phyloP scores from a whole-genome alignment of 108 stramenopile genomes.

The Pseudonitzschia delicatissima region DNA sequence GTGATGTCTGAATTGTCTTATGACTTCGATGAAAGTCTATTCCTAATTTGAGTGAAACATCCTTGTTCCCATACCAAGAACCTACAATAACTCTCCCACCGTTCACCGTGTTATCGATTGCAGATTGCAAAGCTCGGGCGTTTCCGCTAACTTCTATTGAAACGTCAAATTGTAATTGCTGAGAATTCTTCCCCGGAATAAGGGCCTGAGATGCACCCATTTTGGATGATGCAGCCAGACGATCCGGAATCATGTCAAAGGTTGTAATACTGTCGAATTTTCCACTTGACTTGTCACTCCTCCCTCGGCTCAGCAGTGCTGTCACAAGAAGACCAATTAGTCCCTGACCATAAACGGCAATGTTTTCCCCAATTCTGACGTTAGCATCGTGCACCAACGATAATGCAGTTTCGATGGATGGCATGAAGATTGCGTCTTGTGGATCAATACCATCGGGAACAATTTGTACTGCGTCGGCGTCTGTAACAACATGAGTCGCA shows the following conservation, averaged over 20 bases:
- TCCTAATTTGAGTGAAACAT: conserved; percentile 78
- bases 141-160: conserved; percentile 91
- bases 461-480: conserved; percentile 67
- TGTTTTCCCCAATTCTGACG: conserved; percentile 79
- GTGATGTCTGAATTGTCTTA: conserved; percentile 79
- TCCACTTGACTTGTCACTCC: background rate
- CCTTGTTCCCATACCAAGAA: conserved; percentile 84
- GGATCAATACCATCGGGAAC: conserved; percentile 81
- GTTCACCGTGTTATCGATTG: conserved; percentile 74
- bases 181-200: conserved; percentile 35
- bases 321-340: conserved; percentile 90
- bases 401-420: conserved; percentile 91
- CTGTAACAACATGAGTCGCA: conserved; percentile 68
- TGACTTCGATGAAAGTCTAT: conserved; percentile 92
- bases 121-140: conserved; percentile 74
- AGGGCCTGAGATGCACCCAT: conserved; percentile 83
- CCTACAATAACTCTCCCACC: conserved; percentile 84
- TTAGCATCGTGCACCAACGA: conserved; percentile 90
- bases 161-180: conserved; percentile 78
- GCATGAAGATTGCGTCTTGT: conserved; percentile 92
- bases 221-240: conserved; percentile 58
- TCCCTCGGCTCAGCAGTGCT: conserved; percentile 46
- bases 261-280: conserved; percentile 52
- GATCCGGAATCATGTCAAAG: conserved; percentile 76
- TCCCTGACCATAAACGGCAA: conserved; percentile 89